Evolutionary conservation across 1,139 yeast species (phyloP).

Genomic region (Kodamaea anthophila): DNA sequence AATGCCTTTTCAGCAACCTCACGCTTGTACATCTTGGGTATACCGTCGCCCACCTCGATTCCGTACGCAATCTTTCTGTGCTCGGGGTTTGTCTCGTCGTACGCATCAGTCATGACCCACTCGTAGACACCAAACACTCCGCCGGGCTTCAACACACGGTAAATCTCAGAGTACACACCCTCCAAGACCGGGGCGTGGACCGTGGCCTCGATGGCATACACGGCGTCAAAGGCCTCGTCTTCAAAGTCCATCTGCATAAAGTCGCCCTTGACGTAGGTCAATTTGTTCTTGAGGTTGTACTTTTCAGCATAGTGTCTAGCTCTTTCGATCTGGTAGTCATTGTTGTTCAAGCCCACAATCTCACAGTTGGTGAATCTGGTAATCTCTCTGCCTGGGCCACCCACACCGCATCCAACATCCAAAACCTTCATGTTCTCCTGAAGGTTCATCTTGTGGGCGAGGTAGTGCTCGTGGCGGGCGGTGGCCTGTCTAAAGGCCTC

Average conservation of each 20-base stretch:
- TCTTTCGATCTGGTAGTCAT: slow-evolving; percentile 93
- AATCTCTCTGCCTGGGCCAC: slow-evolving; percentile 98
- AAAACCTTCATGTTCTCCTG: slow-evolving; percentile 77
- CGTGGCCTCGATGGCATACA: slow-evolving; percentile 97
- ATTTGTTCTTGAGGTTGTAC: slow-evolving; percentile 61
- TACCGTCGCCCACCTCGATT: slow-evolving; percentile 97
- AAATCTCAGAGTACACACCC: slow-evolving; percentile 93
- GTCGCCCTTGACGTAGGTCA: slow-evolving; percentile 91
- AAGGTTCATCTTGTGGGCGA: slow-evolving; percentile 82
- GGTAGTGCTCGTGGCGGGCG: slow-evolving; percentile 95
- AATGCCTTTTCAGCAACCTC: slow-evolving; percentile 87
- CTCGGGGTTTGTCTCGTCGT: slow-evolving; percentile 79
- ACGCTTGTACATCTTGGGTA: slow-evolving; percentile 89
- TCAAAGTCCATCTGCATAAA: slow-evolving; percentile 99
- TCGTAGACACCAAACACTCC: slow-evolving; percentile 97
- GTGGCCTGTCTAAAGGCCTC: slow-evolving; percentile 92
- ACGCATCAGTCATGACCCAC: slow-evolving; percentile 96
- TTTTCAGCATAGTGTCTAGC: slow-evolving; percentile 76
- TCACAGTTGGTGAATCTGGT: slow-evolving; percentile 83
- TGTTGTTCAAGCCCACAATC: slow-evolving; percentile 89
- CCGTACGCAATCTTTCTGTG: slow-evolving; percentile 96
- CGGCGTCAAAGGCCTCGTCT: slow-evolving; percentile 87
- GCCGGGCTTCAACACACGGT: slow-evolving; percentile 94
- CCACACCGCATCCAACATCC: slow-evolving; percentile 99
- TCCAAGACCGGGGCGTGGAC: slow-evolving; percentile 96